Base-by-base conservation (phyloP, 352 stramenopile genomes). In the Hyaloperonospora brassicae region DNA sequence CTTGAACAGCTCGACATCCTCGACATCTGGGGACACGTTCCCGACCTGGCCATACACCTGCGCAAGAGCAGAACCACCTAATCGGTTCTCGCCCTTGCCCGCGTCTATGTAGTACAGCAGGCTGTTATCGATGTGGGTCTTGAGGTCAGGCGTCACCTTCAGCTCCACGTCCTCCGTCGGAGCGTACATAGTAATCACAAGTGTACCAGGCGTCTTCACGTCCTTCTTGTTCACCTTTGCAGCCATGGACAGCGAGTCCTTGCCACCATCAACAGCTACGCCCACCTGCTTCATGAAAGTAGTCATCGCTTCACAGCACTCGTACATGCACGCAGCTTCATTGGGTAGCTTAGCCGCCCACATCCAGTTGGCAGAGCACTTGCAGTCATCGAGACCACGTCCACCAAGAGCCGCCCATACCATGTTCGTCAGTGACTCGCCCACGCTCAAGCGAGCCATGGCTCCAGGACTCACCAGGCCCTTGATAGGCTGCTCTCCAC, bases 201-300 rank as follows among this genome's bases (percentile, higher is more conserved):
- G 73, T 47, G 97, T 97, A 42, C 97, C 96, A 8, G 97, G 97
- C 9, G 95, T 94, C 79, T 99, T 99, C 24, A 99, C 97, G 36
- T 98, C 84, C 68, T 98, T 89, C 27, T 95, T 86, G 57, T 89
- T 79, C 0, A 90, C 83, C 70, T 93, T 87, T 41, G 96, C 97
- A 34, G 97, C 97, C 97, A 99, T 99, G 44, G 95, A 99, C 36
- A 99, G 76, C 39, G 96, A 99, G 72, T 99, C 97, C 76, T 99
- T 99, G 40, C 97, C 97, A 52, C 97, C 97, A 61, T 99, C 97
- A 53, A 99, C 97, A 34, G 95, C 87, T 17, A 98, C 87, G n/a
- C 93, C 95, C 42, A 99, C 72, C 50, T 90, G 75, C 52, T 98
- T 89, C 73, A 99, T 95, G 34, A 96, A 94, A 52, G 94, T 84